Conservation (phyloP, 768 basidiomycete genomes). For the Russula griseocarnosa region DNA sequence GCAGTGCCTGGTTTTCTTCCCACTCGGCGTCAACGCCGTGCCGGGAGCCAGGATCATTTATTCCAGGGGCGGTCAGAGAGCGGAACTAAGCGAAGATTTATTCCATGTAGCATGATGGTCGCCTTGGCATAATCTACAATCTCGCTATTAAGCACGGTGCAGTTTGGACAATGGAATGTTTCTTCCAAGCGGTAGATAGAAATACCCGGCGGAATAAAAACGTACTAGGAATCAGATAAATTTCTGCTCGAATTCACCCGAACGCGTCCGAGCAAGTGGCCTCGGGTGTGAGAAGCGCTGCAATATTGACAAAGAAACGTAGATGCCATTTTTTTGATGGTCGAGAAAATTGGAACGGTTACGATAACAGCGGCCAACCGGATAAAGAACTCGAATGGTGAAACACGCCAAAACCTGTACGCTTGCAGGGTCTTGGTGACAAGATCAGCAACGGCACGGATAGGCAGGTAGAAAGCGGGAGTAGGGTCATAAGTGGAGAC, state of each 20-base stretch:
- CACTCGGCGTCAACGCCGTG: slow-evolving; percentile 46
- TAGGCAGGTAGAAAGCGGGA: slow-evolving; percentile 86
- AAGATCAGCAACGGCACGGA: slow-evolving; percentile 86
- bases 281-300: slow-evolving; percentile 81
- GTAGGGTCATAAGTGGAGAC: slow-evolving; percentile 92
- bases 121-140: slow-evolving; percentile 80
- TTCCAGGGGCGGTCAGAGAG: slow-evolving; percentile 86
- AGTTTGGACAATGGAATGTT: slow-evolving; percentile 82
- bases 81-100: slow-evolving; percentile 60
- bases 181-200: slow-evolving; percentile 91
- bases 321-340: slow-evolving; percentile 92
- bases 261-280: slow-evolving; percentile 86
- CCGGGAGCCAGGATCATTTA: slow-evolving; percentile 77
- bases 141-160: slow-evolving; percentile 59
- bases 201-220: slow-evolving; percentile 87
- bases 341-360: slow-evolving; percentile 89
- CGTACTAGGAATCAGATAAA: slow-evolving; percentile 52
- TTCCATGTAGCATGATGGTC: slow-evolving; percentile 70
- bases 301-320: slow-evolving; percentile 72
- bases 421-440: slow-evolving; percentile 81
- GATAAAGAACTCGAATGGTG: slow-evolving; percentile 88
- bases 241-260: slow-evolving; percentile 45
- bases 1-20: slow-evolving; percentile 53
- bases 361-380: slow-evolving; percentile 72
- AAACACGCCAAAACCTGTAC: slow-evolving; percentile 90